Conservation (phyloP, 768 basidiomycete species). For the Tylopilus sp. region DNA sequence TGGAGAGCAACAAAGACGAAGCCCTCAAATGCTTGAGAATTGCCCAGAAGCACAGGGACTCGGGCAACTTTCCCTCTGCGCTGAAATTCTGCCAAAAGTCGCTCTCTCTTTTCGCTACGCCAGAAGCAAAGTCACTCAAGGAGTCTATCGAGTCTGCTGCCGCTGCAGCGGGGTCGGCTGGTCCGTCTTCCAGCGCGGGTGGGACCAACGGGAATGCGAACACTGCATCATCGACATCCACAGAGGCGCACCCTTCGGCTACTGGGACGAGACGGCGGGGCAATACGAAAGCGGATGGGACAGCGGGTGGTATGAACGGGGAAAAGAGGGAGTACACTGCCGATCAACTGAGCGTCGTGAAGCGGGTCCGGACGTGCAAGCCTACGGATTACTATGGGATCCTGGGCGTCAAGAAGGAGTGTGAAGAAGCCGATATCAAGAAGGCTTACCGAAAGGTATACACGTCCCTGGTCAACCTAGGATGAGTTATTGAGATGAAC, state of each 20-base stretch:
- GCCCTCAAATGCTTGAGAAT: slow-evolving; percentile 78
- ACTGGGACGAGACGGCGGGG: slow-evolving; percentile 66
- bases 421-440: slow-evolving; percentile 83
- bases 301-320: slow-evolving; percentile 59
- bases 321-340: slow-evolving; percentile 85
- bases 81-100: slow-evolving; percentile 90
- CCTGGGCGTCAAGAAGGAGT: slow-evolving; percentile 70
- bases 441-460: slow-evolving; percentile 94
- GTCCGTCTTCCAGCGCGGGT: slow-evolving; percentile 37
- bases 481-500: slow-evolving; percentile 5
- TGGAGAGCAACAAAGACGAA: slow-evolving; percentile 92
- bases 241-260: slow-evolving; percentile 74
- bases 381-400: slow-evolving; percentile 94
- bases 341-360: slow-evolving; percentile 81
- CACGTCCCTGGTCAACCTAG: slow-evolving; percentile 12
- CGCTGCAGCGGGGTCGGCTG: slow-evolving; percentile 34
- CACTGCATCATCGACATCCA: slow-evolving; percentile 44
- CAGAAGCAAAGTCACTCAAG: slow-evolving; percentile 68
- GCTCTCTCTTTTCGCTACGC: slow-evolving; percentile 74
- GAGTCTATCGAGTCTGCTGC: slow-evolving; percentile 60
- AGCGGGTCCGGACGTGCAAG: slow-evolving; percentile 81
- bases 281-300: slow-evolving; percentile 39
- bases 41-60: slow-evolving; percentile 69
- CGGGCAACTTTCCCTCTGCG: slow-evolving; percentile 71
- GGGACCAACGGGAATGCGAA: slow-evolving; percentile 33